Percentiles rank a stretch among this genome's conserved stretches.
These are phyloP conservation scores for Diospyros lotus DNA, from an alignment of 148 eudicot species.

Conservation along the genomic window DNA sequence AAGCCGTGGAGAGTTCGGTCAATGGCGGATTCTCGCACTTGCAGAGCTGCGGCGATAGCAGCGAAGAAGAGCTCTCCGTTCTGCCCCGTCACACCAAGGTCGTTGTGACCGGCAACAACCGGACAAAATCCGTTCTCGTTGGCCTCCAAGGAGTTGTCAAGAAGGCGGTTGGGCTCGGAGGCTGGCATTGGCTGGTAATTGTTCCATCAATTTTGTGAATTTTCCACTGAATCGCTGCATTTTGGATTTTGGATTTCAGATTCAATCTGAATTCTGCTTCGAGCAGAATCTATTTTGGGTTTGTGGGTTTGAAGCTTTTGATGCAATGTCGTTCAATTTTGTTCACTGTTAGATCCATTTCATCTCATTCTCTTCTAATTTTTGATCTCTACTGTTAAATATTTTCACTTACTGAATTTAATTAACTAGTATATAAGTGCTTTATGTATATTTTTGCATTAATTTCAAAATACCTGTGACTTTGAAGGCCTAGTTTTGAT, in stretches of 20 bases:
- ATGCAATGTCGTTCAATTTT: neutral
- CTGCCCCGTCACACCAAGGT: conserved; percentile 74
- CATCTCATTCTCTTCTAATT: neutral
- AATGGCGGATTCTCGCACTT: conserved; percentile 37
- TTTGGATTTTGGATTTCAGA: neutral
- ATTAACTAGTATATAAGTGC: neutral
- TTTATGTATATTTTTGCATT: neutral
- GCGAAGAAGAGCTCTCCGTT: conserved; percentile 68
- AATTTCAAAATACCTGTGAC: neutral
- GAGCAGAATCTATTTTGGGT: neutral
- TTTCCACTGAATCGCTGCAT: neutral
- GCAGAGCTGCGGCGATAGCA: conserved; percentile 54
- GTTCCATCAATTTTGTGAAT: neutral
- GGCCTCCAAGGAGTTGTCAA: conserved; percentile 74
- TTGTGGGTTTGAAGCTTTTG: neutral
- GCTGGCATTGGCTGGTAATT: conserved; percentile 90
- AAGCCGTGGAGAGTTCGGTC: conserved; percentile 33
- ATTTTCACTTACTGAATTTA: neutral
- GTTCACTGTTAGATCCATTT: neutral
- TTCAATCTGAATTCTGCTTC: neutral
- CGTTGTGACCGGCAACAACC: conserved; percentile 67
- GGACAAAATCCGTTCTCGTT: conserved; percentile 73
- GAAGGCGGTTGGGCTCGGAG: conserved; percentile 81
- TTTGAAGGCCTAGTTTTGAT: neutral
- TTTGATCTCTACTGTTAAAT: neutral